A percentile compares a stretch with the other conserved stretches of the same genome.
Evolutionary conservation across 108 stramenopile genomes (phyloP).

Genomic region (Nitzschia sp.): DNA sequence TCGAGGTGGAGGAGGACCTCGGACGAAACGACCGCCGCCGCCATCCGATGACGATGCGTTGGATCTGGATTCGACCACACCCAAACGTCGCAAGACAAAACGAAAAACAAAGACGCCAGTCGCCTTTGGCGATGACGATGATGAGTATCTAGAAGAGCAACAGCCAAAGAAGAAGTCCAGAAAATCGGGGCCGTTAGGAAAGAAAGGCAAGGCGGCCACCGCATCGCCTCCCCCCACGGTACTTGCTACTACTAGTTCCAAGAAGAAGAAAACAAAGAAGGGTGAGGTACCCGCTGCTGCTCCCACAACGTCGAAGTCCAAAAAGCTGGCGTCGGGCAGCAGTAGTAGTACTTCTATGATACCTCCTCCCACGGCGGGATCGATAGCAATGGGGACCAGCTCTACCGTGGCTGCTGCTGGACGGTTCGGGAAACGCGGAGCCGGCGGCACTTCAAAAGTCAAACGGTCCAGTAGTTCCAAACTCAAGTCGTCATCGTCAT

Average conservation of each 20-base stretch:
- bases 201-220: constrained; percentile 6
- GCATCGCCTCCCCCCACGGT: not conserved
- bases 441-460: not conserved
- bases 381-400: not conserved
- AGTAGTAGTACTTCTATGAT: not conserved
- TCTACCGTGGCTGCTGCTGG: constrained; percentile 32
- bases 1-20: constrained; percentile 14
- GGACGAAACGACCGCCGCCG: constrained; percentile 28
- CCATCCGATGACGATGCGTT: constrained; percentile 5
- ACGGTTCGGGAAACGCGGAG: constrained; percentile 31
- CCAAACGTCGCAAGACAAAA: constrained; percentile 35
- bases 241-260: not conserved
- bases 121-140: constrained; percentile 30
- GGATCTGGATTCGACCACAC: not conserved
- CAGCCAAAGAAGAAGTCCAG: constrained; percentile 33
- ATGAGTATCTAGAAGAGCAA: constrained; percentile 10
- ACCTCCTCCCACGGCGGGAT: not conserved
- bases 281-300: not conserved
- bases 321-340: constrained; percentile 17
- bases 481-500: not conserved
- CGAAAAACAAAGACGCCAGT: constrained; percentile 39
- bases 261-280: constrained; percentile 19
- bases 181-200: constrained; percentile 10
- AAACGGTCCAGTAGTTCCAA: not conserved
- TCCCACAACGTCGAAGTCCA: not conserved